Evolutionary conservation across 192 early-diverging fungal genomes (phyloP).

Genomic region (Physocladia obscura): DNA sequence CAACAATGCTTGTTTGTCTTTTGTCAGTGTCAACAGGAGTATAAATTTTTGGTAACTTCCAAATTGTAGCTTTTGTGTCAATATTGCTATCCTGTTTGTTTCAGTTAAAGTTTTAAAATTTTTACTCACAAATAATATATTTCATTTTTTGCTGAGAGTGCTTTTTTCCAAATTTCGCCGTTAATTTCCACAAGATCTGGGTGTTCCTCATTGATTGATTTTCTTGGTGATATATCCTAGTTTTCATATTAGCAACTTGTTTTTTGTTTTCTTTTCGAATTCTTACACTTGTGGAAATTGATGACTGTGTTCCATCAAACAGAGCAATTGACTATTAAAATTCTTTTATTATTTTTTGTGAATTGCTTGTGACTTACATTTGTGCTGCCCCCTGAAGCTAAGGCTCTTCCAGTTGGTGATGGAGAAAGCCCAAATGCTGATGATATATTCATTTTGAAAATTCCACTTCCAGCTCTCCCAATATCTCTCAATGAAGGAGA

Average conservation of each 20-base stretch:
- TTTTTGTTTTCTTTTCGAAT: too few relatives aligned
- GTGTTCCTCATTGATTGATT: background rate
- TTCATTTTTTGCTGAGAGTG: conserved; percentile 45
- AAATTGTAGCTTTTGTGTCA: conserved; percentile 43
- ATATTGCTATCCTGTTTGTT: conserved; percentile 25
- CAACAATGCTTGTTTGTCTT: conserved; percentile 24
- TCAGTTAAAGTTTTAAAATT: background rate
- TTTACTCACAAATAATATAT: conserved; percentile 51
- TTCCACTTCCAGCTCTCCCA: conserved; percentile 4
- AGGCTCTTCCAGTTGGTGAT: background rate
- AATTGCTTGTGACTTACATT: background rate
- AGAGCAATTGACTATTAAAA: background rate
- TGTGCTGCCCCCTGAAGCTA: background rate
- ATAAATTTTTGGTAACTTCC: conserved; percentile 47
- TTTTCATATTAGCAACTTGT: too few relatives aligned
- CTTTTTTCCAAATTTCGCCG: conserved; percentile 46
- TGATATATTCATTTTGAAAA: conserved; percentile 18
- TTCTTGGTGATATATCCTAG: background rate
- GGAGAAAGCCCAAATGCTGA: background rate
- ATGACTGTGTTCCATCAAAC: too few relatives aligned
- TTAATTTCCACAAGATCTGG: conserved; percentile 52
- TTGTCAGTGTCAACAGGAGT: conserved; percentile 32
- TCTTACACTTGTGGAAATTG: too few relatives aligned
- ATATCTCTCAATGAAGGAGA: background rate
- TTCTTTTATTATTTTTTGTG: background rate